A percentile compares a stretch with the other conserved stretches of the same genome.
phyloP scores from a whole-genome alignment of 179 eudicot species.

The Nepenthes alata region DNA sequence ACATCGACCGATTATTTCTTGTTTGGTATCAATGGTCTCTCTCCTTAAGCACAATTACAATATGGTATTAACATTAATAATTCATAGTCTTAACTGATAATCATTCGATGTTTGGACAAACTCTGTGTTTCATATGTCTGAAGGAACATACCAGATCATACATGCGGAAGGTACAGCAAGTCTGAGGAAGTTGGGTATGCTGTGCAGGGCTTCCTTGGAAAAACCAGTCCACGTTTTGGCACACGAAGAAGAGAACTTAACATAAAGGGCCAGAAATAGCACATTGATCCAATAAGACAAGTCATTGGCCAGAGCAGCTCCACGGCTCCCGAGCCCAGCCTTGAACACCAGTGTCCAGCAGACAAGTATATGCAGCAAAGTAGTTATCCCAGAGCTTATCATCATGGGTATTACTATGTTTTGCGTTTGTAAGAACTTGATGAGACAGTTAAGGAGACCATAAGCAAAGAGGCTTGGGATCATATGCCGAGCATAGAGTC shows the following conservation, averaged over 20 bases:
- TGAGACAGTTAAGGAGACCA: constrained; percentile 44
- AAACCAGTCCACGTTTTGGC: constrained; percentile 62
- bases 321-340: constrained; percentile 51
- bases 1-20: neutral
- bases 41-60: too few relatives aligned
- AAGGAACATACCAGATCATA: constrained; percentile 61
- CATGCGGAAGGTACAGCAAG: constrained; percentile 75
- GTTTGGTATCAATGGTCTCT: neutral
- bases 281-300: constrained; percentile 67
- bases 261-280: constrained; percentile 39
- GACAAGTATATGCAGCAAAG: constrained; percentile 36
- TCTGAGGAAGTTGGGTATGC: constrained; percentile 34
- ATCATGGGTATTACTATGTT: constrained; percentile 68
- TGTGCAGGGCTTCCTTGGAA: constrained; percentile 43
- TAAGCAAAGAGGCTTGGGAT: constrained; percentile 65
- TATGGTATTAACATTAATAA: too few relatives aligned
- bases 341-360: constrained; percentile 65
- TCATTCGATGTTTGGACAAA: too few relatives aligned
- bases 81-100: too few relatives aligned
- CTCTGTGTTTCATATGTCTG: too few relatives aligned
- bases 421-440: constrained; percentile 61
- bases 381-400: constrained; percentile 38
- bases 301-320: constrained; percentile 63
- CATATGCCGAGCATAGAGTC: constrained; percentile 37
- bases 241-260: constrained; percentile 60